Evolutionary conservation across 2,329 filamentous ascomycete genomes (phyloP).

Genomic region (Penicillium carneum): DNA sequence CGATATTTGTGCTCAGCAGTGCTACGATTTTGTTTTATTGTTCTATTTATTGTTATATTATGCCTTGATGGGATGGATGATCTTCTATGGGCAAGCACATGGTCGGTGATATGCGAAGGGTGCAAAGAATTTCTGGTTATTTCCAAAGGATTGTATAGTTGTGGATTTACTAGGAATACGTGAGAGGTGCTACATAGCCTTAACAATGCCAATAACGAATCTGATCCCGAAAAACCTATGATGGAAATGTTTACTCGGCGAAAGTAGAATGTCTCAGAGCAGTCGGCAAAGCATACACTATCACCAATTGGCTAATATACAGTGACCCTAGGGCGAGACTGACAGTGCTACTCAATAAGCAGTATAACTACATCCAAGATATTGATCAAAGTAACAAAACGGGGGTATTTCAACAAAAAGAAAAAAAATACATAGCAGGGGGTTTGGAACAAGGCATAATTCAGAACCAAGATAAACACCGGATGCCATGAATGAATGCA

Average conservation of each 20-base stretch:
- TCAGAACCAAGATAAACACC: slow-evolving; percentile 30
- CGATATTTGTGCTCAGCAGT: slow-evolving; percentile 16
- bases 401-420: slow-evolving; percentile 32
- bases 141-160: background rate
- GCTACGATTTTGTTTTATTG: slow-evolving; percentile 6
- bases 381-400: slow-evolving; percentile 24
- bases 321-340: slow-evolving; percentile 40
- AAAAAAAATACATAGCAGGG: slow-evolving; percentile 11
- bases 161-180: background rate
- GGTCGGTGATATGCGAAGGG: background rate
- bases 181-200: background rate
- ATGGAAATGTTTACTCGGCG: background rate
- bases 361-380: slow-evolving; percentile 31
- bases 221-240: background rate
- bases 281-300: slow-evolving; percentile 11
- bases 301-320: slow-evolving; percentile 40
- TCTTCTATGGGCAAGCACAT: background rate
- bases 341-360: slow-evolving; percentile 20
- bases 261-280: background rate
- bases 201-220: background rate
- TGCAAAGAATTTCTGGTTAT: background rate
- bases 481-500: slow-evolving; percentile 37
- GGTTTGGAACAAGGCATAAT: slow-evolving; percentile 8
- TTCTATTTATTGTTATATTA: slow-evolving; percentile 16
- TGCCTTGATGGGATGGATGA: background rate